A percentile compares a stretch with the other conserved stretches of the same genome.
phyloP scores from a whole-genome alignment of 768 basidiomycete species.

The Gloeophyllum trabeum region DNA sequence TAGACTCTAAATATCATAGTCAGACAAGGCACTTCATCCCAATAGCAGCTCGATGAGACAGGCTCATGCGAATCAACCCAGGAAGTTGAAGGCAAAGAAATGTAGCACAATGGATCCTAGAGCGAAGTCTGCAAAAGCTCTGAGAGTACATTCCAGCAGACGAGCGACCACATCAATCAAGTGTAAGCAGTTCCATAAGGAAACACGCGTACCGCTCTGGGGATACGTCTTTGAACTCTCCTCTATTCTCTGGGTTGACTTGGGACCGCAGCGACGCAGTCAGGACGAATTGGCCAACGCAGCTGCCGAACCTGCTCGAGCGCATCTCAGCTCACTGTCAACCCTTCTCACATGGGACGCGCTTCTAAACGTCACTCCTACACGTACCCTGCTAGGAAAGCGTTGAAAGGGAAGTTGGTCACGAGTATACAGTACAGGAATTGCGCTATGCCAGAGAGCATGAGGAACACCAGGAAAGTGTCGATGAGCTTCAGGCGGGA shows the following conservation, averaged over 20 bases:
- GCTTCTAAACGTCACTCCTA: not conserved
- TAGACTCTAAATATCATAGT: too few species aligned
- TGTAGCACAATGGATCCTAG: slow-evolving; percentile 92
- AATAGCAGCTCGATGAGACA: too few species aligned
- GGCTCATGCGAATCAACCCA: slow-evolving; percentile 70
- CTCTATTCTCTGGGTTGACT: slow-evolving; percentile 76
- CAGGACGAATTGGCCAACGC: slow-evolving; percentile 94
- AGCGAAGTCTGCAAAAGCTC: slow-evolving; percentile 96
- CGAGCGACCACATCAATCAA: slow-evolving; percentile 1
- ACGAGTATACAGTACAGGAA: slow-evolving; percentile 88
- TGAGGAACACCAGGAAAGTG: slow-evolving; percentile 82
- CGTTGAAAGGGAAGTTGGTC: slow-evolving; percentile 94
- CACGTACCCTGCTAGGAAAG: slow-evolving; percentile 88
- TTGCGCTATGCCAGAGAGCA: slow-evolving; percentile 83
- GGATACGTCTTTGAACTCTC: slow-evolving; percentile 82
- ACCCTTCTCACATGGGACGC: not conserved
- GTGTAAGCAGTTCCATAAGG: not conserved
- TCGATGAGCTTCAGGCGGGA: slow-evolving; percentile 90
- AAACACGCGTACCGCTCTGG: slow-evolving; percentile 74
- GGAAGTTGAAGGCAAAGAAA: slow-evolving; percentile 98
- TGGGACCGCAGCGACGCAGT: slow-evolving; percentile 88
- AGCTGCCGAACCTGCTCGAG: slow-evolving; percentile 67
- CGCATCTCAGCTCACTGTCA: not conserved
- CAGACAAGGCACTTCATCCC: too few species aligned
- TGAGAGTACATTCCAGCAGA: slow-evolving; percentile 28